These are phyloP conservation scores for Tremella mesenterica DNA, from an alignment of 768 basidiomycete species.

Conservation along the genomic window DNA sequence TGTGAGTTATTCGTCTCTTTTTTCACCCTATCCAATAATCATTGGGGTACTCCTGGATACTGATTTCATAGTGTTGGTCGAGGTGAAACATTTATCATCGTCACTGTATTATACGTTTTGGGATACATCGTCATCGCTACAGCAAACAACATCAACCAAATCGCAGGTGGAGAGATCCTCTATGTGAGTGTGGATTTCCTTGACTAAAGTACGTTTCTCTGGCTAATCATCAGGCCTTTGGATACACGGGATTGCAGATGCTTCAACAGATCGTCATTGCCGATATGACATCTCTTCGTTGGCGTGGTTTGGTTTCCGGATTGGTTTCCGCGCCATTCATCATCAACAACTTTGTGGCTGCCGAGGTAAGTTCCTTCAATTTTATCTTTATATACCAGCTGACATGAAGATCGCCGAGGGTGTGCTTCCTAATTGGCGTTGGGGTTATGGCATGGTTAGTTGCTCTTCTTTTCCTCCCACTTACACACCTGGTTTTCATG, in stretches of 20 bases:
- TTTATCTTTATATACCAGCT: too few relatives aligned
- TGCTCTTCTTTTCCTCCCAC: conserved; percentile 8
- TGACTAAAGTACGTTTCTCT: neutral
- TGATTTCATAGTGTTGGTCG: conserved; percentile 49
- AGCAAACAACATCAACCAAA: conserved; percentile 32
- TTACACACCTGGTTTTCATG: too few relatives aligned
- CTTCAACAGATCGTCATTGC: conserved; percentile 47
- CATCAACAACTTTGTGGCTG: conserved; percentile 45
- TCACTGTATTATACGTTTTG: conserved; percentile 56
- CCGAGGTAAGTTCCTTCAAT: too few relatives aligned
- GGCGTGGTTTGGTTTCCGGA: conserved; percentile 39
- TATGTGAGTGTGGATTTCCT: conserved; percentile 49
- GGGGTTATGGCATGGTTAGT: conserved; percentile 48
- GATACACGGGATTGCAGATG: conserved; percentile 44
- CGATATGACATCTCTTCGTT: conserved; percentile 47
- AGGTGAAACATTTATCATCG: conserved; percentile 55
- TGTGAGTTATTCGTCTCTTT: conserved; percentile 34
- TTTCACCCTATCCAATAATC: neutral
- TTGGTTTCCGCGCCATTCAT: conserved; percentile 43
- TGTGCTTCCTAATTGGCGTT: conserved; percentile 43
- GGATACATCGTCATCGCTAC: conserved; percentile 47
- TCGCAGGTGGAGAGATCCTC: conserved; percentile 35
- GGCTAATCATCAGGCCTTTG: conserved; percentile 14
- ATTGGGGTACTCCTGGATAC: neutral
- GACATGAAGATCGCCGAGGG: conserved; percentile 43